Evolutionary conservation across 2,329 filamentous ascomycete species (phyloP), one percentile per base, ranked within the genome.

Genomic region (Monascus ruber): DNA sequence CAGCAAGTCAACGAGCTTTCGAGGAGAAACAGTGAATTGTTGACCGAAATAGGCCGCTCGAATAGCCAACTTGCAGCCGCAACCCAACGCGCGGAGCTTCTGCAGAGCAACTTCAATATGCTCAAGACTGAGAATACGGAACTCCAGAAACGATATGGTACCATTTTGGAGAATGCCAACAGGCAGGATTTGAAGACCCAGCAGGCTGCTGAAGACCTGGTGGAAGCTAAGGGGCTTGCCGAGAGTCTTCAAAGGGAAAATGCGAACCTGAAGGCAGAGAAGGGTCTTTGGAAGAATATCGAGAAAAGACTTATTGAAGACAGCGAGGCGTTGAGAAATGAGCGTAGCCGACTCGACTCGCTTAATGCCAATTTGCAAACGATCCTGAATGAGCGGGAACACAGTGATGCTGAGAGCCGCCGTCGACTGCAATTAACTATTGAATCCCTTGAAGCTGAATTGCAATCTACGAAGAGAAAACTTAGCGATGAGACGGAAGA

Each of bases 251-350:
- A 87, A 38, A 87, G 86, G 47, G 91, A 98, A 58, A 86, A 81
- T 39, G 81, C 87, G 10, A 95, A 96, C 54, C 74, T 95, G 28
- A 94, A 94, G 60, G 88, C 89, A 0, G 89, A 96, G 62, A 94
- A 94, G 65, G 83, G 86, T 31, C 72, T 98, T 6, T 94, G 85
- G 83, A 94, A 91, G 66, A 85, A 83, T 40, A 94, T 95, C 28
- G 88, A 96, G 58, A 81, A 84, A 46, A 80, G 93, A 38, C 71
- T 96, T 33, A 83, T 77, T 45, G 85, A 91, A 52, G 88, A 96
- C 55, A 94, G 91, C 47, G 86, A 94, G 54, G 77, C 69, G 17
- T 69, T 96, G 8, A 74, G 83, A 33, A 85, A 93, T 43, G 91
- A 98, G 59, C 84, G 87, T 47, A 77, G 80, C 34, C 77, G 88